phyloP scores from a whole-genome alignment of 1,284 basidiomycete species.

The Puccinia hordei region DNA sequence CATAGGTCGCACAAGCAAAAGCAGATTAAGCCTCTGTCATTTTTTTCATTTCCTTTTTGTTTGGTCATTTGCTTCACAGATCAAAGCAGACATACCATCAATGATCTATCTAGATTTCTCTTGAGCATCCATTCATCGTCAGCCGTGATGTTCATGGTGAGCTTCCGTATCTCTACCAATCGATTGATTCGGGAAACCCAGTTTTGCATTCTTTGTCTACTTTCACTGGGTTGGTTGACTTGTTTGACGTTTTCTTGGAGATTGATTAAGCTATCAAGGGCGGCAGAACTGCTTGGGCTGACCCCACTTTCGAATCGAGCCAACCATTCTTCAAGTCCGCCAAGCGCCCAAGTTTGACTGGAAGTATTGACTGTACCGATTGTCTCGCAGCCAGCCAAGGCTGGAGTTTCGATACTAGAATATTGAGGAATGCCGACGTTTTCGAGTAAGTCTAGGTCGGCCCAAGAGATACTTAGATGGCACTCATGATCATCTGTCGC shows the following conservation, averaged over 20 bases:
- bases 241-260: conserved; percentile 2
- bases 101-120: conserved; percentile 38
- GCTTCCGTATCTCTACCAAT: conserved; percentile 32
- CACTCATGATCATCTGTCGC: conserved; percentile 25
- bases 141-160: conserved; percentile 38
- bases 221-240: conserved; percentile 2
- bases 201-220: conserved; percentile 27
- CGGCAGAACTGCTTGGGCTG: conserved; percentile 2
- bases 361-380: not conserved
- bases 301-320: conserved; percentile 34
- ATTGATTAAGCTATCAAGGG: conserved; percentile 5
- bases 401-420: not conserved
- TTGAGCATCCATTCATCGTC: conserved; percentile 45
- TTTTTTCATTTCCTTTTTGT: no score
- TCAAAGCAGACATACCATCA: conserved; percentile 23
- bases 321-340: conserved; percentile 39
- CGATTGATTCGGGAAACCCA: conserved; percentile 30
- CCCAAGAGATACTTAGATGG: conserved; percentile 29
- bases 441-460: conserved; percentile 28
- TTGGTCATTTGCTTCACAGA: not conserved
- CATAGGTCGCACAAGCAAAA: conserved; percentile 6
- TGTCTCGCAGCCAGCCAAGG: not conserved
- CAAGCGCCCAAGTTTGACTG: conserved; percentile 17
- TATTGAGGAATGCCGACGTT: conserved; percentile 8
- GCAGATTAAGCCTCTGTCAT: not conserved